Evolutionary conservation across 164 flowering plant genomes (phyloP).

Genomic region (Vitis rupestris): DNA sequence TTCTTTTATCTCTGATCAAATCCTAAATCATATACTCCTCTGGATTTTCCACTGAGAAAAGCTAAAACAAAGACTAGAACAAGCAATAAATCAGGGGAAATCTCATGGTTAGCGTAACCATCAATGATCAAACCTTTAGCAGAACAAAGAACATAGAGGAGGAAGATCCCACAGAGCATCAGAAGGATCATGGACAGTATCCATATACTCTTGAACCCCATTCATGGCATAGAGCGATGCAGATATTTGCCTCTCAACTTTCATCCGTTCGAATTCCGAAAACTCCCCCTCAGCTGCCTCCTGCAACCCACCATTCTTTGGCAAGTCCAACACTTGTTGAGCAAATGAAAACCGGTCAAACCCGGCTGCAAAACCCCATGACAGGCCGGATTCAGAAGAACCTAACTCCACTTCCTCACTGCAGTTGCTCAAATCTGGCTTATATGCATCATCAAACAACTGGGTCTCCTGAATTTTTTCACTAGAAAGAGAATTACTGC

Average conservation of each 20-base stretch:
- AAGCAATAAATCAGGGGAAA: not conserved
- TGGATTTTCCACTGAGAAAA: not conserved
- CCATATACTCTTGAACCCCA: constrained; percentile 71
- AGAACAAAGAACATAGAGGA: constrained; percentile 56
- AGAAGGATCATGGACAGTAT: constrained; percentile 47
- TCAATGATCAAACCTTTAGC: constrained; percentile 7
- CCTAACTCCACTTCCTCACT: constrained; percentile 26
- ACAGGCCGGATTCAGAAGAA: constrained; percentile 28
- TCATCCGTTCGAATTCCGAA: constrained; percentile 64
- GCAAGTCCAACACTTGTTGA: constrained; percentile 38
- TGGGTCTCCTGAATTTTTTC: constrained; percentile 16
- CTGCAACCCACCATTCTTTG: constrained; percentile 25
- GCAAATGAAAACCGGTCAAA: constrained; percentile 27
- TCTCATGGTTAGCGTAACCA: not conserved
- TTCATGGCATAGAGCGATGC: constrained; percentile 68
- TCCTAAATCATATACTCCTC: not conserved
- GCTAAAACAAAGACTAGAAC: not conserved
- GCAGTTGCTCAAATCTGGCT: constrained; percentile 62
- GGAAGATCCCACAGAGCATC: constrained; percentile 84
- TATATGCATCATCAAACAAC: constrained; percentile 53
- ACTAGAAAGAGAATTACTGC: constrained; percentile 2
- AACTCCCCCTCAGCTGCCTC: constrained; percentile 23
- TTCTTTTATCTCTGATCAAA: not conserved
- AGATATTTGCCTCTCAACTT: constrained; percentile 72
- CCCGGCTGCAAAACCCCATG: constrained; percentile 32